Evolutionary conservation across 1,139 yeast species (phyloP), one percentile per base, ranked within the genome.

Genomic region (Arxiozyma telluris): DNA sequence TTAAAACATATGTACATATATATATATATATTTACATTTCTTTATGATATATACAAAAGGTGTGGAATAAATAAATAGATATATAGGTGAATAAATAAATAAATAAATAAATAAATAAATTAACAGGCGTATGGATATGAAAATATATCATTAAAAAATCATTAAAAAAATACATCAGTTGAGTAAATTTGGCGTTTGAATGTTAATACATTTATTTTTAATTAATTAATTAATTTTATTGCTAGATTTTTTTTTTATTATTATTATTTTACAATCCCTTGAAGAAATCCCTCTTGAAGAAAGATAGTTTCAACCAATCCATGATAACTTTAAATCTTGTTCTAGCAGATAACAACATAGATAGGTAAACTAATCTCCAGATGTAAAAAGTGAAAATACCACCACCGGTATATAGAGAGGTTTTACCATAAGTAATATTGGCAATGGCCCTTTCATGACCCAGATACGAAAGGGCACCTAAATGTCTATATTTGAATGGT

Each of bases 361-460:
- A 82, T 61, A 91, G 78, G 75, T 91, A 91, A 49, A 94, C 87
- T 17, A 93, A 82, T 76, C 96, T 84, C 97, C 97, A 91, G 78
- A 91, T 83, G 73, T 87, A 80, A 77, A 85, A 90, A 48, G 97
- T 90, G 67, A 89, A 75, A 54, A 87, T 78, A 69, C 98, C 98
- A 67, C 96, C 96, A 55, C 94, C 81, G 23, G 96, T 83, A 64
- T 84, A 81, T 69, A 87, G 82, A 60, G 91, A 87, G 80, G 88
- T 84, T 68, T 86, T 88, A 61, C 95, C 95, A 83, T 90, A 86
- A 39, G 87, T 84, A 67, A 91, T 79, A 71, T 91, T 96, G 49
- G 97, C 98, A 65, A 91, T 95, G 51, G 98, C 97, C 71, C 83
- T 83, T 73, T 91, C 97, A 56, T 93, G 83, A 64, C 98, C 98